phyloP scores from a whole-genome alignment of 2,329 filamentous ascomycete genomes.

The Pseudogymnoascus pannorum region DNA sequence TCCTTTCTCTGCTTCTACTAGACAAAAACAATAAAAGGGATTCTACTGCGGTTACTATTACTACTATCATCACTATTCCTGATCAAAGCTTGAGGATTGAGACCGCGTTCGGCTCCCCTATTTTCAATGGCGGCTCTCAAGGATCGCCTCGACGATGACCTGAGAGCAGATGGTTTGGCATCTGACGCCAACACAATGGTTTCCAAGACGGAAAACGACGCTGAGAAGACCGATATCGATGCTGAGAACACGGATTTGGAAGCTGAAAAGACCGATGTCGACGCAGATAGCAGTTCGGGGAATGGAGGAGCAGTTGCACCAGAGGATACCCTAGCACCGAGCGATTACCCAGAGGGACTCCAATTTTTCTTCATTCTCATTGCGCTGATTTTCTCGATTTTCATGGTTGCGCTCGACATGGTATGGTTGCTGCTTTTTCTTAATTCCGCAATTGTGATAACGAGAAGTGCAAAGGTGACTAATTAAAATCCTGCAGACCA shows the following conservation, averaged over 20 bases:
- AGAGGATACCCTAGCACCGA: neutral
- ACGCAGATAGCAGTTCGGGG: neutral
- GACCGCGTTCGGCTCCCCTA: neutral
- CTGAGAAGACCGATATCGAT: neutral
- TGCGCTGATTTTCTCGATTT: slow-evolving; percentile 12
- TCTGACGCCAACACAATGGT: neutral
- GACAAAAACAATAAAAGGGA: too few relatives aligned
- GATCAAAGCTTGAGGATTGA: neutral
- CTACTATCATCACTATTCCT: neutral
- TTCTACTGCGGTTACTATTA: too few relatives aligned
- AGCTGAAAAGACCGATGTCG: neutral
- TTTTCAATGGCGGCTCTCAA: neutral
- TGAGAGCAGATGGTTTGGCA: neutral
- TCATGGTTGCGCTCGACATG: slow-evolving; percentile 19
- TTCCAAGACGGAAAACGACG: neutral
- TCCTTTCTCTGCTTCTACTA: too few relatives aligned
- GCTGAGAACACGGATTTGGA: neutral
- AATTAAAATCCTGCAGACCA: slow-evolving; percentile 33
- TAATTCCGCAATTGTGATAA: neutral
- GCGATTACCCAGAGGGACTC: neutral
- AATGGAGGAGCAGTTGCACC: neutral
- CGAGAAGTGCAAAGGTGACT: neutral
- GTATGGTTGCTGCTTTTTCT: slow-evolving; percentile 44
- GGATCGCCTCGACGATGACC: neutral
- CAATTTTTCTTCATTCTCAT: neutral